These are phyloP conservation scores for Scenedesmus sp. DNA, from an alignment of 163 green algal genomes.

Conservation along the genomic window DNA sequence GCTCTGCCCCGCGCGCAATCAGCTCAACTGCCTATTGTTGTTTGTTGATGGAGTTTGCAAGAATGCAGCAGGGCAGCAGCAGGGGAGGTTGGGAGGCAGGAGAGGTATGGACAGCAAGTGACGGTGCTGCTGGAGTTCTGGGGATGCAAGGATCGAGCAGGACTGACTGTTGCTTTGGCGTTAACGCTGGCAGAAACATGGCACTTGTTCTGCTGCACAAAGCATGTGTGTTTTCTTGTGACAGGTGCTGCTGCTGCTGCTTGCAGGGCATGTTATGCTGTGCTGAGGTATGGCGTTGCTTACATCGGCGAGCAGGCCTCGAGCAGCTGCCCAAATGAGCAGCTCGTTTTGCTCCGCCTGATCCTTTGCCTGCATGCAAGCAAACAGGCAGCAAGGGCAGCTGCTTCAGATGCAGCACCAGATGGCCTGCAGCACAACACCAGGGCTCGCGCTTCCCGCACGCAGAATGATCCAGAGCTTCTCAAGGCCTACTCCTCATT, in stretches of 20 bases:
- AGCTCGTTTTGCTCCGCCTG: conserved; percentile 61
- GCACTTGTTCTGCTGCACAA: too few relatives aligned
- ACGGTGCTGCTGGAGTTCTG: too few relatives aligned
- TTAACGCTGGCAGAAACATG: not conserved
- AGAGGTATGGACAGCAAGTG: not conserved
- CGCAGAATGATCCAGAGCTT: not conserved
- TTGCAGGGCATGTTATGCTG: not conserved
- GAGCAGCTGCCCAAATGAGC: conserved; percentile 59
- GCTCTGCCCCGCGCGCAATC: conserved; percentile 55
- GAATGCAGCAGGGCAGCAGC: not conserved
- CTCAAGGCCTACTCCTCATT: not conserved
- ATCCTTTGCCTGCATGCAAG: conserved; percentile 53
- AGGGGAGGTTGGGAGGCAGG: not conserved
- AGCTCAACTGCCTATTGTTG: conserved; percentile 59
- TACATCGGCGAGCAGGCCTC: conserved; percentile 57
- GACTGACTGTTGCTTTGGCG: too few relatives aligned
- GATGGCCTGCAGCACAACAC: not conserved
- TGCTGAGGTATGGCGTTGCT: not conserved
- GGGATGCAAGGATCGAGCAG: too few relatives aligned
- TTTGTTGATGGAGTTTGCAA: not conserved
- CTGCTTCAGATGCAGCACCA: not conserved
- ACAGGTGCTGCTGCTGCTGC: not conserved
- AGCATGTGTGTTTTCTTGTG: not conserved
- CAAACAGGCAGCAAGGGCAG: not conserved
- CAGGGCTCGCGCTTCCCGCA: not conserved